Evolutionary conservation across 768 basidiomycete species (phyloP).

Genomic region (Sporobolomyces roseus): DNA sequence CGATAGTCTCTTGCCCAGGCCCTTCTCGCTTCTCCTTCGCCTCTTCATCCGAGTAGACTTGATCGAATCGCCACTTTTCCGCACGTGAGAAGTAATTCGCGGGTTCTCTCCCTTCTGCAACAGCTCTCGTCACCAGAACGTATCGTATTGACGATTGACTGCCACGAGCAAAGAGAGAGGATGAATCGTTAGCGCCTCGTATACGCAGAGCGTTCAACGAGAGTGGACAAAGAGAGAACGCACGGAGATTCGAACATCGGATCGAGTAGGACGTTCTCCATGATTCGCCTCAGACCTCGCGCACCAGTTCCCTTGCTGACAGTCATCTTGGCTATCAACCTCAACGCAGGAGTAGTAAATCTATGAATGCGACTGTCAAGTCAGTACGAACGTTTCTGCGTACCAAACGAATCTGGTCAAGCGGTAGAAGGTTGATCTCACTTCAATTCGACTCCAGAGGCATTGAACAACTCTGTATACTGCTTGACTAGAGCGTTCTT

Average conservation of each 20-base stretch:
- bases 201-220: no score
- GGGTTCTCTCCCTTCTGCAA: neutral
- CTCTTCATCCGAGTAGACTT: slow-evolving; percentile 46
- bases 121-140: slow-evolving; percentile 31
- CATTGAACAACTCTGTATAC: slow-evolving; percentile 53
- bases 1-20: neutral
- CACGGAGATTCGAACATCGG: slow-evolving; percentile 70
- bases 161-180: no score
- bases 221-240: no score
- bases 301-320: slow-evolving; percentile 81
- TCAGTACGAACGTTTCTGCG: no score
- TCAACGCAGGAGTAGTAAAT: slow-evolving; percentile 75
- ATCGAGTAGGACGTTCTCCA: slow-evolving; percentile 79
- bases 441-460: slow-evolving; percentile 29
- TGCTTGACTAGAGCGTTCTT: slow-evolving; percentile 86
- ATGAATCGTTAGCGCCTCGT: no score
- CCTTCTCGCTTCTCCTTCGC: neutral
- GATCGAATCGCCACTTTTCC: slow-evolving; percentile 44
- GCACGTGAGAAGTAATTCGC: slow-evolving; percentile 42
- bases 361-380: no score
- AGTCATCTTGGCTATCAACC: slow-evolving; percentile 76
- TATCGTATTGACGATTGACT: slow-evolving; percentile 30
- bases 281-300: slow-evolving; percentile 78
- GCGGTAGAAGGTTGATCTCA: no score
- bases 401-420: no score